Base-by-base conservation (phyloP, 768 basidiomycete genomes). In the Lenzites betulinus region DNA sequence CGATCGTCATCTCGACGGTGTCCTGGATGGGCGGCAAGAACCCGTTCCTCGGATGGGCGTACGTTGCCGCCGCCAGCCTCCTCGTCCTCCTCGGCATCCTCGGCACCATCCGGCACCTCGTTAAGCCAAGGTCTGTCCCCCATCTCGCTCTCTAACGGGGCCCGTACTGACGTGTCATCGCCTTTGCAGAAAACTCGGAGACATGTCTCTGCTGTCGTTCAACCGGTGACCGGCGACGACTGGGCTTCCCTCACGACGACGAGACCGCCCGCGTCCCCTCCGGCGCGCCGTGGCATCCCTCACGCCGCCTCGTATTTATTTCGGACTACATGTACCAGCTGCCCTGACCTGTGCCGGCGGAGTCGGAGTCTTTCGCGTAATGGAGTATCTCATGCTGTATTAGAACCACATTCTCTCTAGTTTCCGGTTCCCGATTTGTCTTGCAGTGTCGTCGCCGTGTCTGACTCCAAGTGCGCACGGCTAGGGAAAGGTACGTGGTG, bases 11-110 rank as follows among this genome's bases (percentile, higher is more conserved):
- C 63, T 95, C 95, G 44, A 98, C 96, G 3, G 94, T 97, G 15
- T 93, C 95, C 1, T 98, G 96, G 95, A 93, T 97, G 71, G 97
- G 97, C 12, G 97, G 97, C 41, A 95, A 96, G 78, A 98, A 99
- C 68, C 88, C 95, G 1, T 99, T 99, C 87, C 81, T 99, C 20
- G 97, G 97, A 8, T 98, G 95, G 94, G 93, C 95, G 2, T 99
- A 99, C 70, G 89, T 99, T 46, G 95, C 89, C 16, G 85, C 94
- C 1, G 87, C 95, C 1, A 84, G 82, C 18, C 80, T 98, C 16
- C 98, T 97, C 71, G 87, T 98, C 18, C 78, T 92, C 13, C 84
- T 99, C 42, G 95, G 93, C 25, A 73, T 98, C 50, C 81, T 87
- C 25, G 93, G 97, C 25, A 92, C 94, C n/a, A 84, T 91, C 50